Evolutionary conservation across 208 protist genomes (phyloP).

Genomic region (Leishmania tarentolae): DNA sequence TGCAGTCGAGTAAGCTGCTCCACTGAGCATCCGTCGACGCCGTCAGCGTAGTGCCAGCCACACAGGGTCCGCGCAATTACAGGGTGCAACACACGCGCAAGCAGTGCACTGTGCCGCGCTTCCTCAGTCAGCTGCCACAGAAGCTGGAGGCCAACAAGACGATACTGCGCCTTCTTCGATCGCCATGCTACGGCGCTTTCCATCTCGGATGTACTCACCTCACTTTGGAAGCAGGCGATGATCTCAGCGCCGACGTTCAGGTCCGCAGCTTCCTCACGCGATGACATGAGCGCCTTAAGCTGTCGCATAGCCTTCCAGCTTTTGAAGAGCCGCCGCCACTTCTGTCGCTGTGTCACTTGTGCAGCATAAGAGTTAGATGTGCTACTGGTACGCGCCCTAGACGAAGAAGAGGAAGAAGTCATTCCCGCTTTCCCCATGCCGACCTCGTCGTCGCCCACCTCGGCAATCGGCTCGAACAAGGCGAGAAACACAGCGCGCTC

Average conservation of each 20-base stretch:
- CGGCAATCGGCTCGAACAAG: slow-evolving; percentile 68
- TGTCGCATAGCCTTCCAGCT: slow-evolving; percentile 79
- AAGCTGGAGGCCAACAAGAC: slow-evolving; percentile 73
- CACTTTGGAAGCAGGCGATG: slow-evolving; percentile 73
- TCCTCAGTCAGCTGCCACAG: slow-evolving; percentile 82
- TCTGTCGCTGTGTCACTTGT: slow-evolving; percentile 44
- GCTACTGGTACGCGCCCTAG: neutral
- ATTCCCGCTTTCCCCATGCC: neutral
- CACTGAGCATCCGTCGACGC: slow-evolving; percentile 82
- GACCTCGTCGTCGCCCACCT: slow-evolving; percentile 20
- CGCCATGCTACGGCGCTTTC: slow-evolving; percentile 56
- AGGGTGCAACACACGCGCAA: slow-evolving; percentile 71
- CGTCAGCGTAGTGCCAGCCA: slow-evolving; percentile 84
- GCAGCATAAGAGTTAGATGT: slow-evolving; percentile 12
- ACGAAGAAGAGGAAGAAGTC: neutral
- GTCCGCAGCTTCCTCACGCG: slow-evolving; percentile 54
- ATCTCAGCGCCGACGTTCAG: slow-evolving; percentile 44
- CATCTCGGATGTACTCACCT: slow-evolving; percentile 53
- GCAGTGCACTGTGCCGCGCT: slow-evolving; percentile 45
- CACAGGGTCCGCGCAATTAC: slow-evolving; percentile 78
- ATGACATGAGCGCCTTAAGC: slow-evolving; percentile 70
- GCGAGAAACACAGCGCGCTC: slow-evolving; percentile 70
- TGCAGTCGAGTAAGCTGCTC: slow-evolving; percentile 80
- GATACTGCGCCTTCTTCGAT: slow-evolving; percentile 65
- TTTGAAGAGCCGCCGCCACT: slow-evolving; percentile 84